Base-by-base conservation (phyloP, 306 rosid genomes). In the Lupinus albus region DNA sequence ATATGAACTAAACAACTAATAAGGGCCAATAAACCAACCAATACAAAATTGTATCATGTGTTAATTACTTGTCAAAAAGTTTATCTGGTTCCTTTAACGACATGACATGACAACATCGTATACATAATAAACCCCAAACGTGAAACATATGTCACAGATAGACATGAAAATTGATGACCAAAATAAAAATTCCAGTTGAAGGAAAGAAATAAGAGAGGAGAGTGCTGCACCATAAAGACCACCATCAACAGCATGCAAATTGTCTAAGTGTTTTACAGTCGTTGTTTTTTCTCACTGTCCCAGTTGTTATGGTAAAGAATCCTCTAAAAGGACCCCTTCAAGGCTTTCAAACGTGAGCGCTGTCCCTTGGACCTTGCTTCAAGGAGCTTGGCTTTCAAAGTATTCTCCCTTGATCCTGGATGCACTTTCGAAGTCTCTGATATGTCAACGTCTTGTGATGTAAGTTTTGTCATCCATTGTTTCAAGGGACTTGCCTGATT, bases 291-390 rank as follows among this genome's bases (percentile, higher is more conserved):
- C n/a, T n/a, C 38, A 33, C 8, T 33, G 38, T 25, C 30, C 30
- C 30, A 25, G 4, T 25, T 3, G 4, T 25, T 25, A 1, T 25
- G 4, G 8, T 33, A 33, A 5, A 33, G 6, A 33, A 33, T 53
- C 46, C 44, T 44, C 53, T 80, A 77, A 71, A 82, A 78, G 71
- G 84, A 74, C 25, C 86, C 81, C 67, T 91, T 87, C 64, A 78
- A 73, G 77, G 80, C 82, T 78, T 86, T 93, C 41, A 73, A 68
- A n/a, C 97, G 87, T 0, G 94, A 78, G 4, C 95, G 71, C 64
- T 82, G 87, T 10, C 95, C 97, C 73, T 85, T 93, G 9, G 95
- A 80, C 81, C 99, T 86, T 74, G 97, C 99, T 81, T 93, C 99
- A 6, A 90, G 84, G 74, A 93, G 99, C 84, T 93, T 93, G 3